Conservation (phyloP, 441 rosid species). For the Erodium texanum region DNA sequence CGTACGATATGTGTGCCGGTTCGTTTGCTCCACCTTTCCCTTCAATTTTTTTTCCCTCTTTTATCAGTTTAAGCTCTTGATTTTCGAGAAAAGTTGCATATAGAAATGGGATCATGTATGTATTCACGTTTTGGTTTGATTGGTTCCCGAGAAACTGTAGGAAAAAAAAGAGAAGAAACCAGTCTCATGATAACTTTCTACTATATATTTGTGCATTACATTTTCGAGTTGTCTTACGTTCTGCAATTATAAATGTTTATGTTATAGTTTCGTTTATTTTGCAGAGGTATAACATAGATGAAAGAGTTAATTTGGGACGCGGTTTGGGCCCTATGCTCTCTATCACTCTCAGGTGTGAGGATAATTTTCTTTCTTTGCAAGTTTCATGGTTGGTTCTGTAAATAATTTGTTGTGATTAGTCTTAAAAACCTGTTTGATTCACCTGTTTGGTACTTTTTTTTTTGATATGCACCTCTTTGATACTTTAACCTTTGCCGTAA, state of each 20-base stretch:
- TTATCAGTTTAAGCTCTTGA: not conserved
- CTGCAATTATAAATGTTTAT: not conserved
- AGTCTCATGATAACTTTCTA: not conserved
- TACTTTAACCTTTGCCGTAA: not conserved
- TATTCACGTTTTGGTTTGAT: not conserved
- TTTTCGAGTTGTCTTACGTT: not conserved
- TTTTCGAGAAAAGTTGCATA: not conserved
- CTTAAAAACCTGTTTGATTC: not conserved
- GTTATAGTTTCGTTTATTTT: not conserved
- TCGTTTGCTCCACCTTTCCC: not conserved
- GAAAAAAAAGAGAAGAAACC: not conserved
- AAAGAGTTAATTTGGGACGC: not conserved
- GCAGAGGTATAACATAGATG: not conserved
- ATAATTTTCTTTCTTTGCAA: not conserved
- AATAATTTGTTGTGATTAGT: not conserved
- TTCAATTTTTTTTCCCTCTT: not conserved
- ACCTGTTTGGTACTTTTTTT: not conserved
- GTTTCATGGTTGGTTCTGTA: not conserved
- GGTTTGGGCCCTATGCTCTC: not conserved
- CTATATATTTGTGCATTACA: not conserved
- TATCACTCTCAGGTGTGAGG: constrained; percentile 1
- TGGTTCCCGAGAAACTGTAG: not conserved
- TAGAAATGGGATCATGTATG: not conserved
- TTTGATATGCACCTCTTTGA: not conserved
- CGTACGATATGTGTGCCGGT: not conserved